A percentile compares a stretch with the other conserved stretches of the same genome.
These are phyloP conservation scores for Daldinia sp. DNA, from an alignment of 2,329 filamentous ascomycete genomes.

Conservation along the genomic window DNA sequence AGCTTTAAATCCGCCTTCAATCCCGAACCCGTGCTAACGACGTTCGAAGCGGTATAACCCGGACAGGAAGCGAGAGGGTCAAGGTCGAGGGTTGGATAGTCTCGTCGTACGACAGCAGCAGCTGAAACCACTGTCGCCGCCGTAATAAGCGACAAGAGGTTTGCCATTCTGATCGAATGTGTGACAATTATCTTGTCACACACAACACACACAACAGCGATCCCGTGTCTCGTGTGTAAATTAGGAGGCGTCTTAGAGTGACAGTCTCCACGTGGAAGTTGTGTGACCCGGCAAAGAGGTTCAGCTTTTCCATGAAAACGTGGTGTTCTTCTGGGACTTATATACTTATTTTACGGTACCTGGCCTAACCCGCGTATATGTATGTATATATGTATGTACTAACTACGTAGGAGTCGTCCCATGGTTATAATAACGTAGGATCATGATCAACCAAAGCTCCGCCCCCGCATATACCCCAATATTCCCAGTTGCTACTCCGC, in stretches of 20 bases:
- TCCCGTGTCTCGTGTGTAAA: slow-evolving; percentile 16
- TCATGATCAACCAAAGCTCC: slow-evolving; percentile 12
- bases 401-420: not conserved
- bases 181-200: slow-evolving; percentile 7
- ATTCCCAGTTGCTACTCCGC: slow-evolving; percentile 22
- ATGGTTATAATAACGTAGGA: slow-evolving; percentile 20
- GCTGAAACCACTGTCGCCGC: slow-evolving; percentile 40
- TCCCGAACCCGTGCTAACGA: slow-evolving; percentile 62
- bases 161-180: slow-evolving; percentile 43
- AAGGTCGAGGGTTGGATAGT: slow-evolving; percentile 44
- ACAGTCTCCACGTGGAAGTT: slow-evolving; percentile 34
- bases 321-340: slow-evolving; percentile 15
- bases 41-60: slow-evolving; percentile 71
- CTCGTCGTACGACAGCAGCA: slow-evolving; percentile 43
- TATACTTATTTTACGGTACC: slow-evolving; percentile 15
- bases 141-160: slow-evolving; percentile 46
- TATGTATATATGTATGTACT: not conserved
- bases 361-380: not conserved
- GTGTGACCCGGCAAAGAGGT: slow-evolving; percentile 25
- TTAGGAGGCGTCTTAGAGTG: slow-evolving; percentile 10
- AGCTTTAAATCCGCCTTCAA: slow-evolving; percentile 73
- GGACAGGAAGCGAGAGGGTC: slow-evolving; percentile 61
- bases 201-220: not conserved
- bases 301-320: slow-evolving; percentile 1
- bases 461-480: slow-evolving; percentile 35